These are phyloP conservation scores for Penicillium mononematosum DNA, from an alignment of 495 filamentous ascomycete genomes.

Conservation along the genomic window DNA sequence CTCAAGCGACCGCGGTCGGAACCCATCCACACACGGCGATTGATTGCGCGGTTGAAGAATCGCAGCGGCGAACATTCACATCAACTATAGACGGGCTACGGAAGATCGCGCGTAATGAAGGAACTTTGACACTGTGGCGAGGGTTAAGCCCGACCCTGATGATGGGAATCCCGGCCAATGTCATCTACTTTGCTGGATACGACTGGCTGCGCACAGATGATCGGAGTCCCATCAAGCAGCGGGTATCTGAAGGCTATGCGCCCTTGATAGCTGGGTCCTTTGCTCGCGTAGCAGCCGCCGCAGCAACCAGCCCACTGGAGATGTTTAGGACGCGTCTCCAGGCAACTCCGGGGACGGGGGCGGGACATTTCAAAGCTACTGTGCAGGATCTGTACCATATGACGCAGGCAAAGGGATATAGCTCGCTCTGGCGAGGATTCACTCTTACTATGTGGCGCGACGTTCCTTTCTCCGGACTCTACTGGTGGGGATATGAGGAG, in stretches of 20 bases:
- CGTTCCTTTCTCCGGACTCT: constrained; percentile 93
- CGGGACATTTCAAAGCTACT: constrained; percentile 70
- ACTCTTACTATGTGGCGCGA: constrained; percentile 94
- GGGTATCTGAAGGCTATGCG: constrained; percentile 62
- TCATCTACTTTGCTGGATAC: constrained; percentile 99
- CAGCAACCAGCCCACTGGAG: constrained; percentile 85
- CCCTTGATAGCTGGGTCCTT: constrained; percentile 76
- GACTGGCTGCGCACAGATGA: constrained; percentile 80
- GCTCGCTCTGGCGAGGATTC: constrained; percentile 88
- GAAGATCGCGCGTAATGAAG: constrained; percentile 97
- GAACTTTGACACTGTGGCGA: constrained; percentile 82
- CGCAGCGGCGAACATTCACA: constrained; percentile 76
- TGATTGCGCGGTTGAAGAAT: constrained; percentile 86
- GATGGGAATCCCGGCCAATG: constrained; percentile 94
- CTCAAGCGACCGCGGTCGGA: constrained; percentile 37
- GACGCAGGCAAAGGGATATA: constrained; percentile 72
- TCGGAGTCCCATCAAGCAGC: constrained; percentile 61
- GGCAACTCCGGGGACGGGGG: constrained; percentile 57
- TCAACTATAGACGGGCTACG: constrained; percentile 88
- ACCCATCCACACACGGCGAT: constrained; percentile 34
- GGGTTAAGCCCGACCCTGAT: constrained; percentile 87
- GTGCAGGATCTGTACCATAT: constrained; percentile 72
- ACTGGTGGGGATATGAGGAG: constrained; percentile 96
- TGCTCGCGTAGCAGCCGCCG: constrained; percentile 77
- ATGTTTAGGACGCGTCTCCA: constrained; percentile 94